Percentiles rank a stretch among this genome's conserved stretches.
phyloP scores from a whole-genome alignment of 2,329 filamentous ascomycete genomes.

The Calonectria pseudoreteaudii region DNA sequence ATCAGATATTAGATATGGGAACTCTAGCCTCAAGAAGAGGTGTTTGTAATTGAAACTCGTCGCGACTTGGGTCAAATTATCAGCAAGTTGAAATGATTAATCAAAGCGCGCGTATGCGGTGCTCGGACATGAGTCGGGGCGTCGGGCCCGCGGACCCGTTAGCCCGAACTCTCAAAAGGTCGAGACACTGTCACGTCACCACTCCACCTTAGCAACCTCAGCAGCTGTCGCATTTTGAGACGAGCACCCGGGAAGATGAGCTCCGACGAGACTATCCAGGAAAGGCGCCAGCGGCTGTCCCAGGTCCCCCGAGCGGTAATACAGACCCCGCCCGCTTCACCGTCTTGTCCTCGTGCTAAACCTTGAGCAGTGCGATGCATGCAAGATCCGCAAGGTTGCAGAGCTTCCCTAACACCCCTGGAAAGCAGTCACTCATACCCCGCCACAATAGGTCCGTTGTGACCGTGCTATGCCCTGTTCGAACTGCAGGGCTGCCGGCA shows the following conservation, averaged over 20 bases:
- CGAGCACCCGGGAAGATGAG: not conserved
- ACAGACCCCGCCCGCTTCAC: not conserved
- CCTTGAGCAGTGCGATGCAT: not conserved
- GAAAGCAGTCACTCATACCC: not conserved
- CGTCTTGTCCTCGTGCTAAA: not conserved
- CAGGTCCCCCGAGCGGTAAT: not conserved
- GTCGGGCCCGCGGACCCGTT: not conserved
- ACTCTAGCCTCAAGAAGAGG: too few species aligned
- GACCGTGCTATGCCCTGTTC: not conserved
- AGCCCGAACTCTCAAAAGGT: not conserved
- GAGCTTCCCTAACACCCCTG: not conserved
- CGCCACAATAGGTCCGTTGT: not conserved
- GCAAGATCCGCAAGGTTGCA: conserved; percentile 6
- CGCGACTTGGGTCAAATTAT: too few species aligned
- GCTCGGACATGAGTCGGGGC: not conserved
- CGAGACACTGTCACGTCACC: not conserved
- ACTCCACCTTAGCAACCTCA: not conserved
- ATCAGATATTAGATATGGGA: too few species aligned
- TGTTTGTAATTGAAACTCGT: too few species aligned
- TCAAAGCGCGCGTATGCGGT: too few species aligned
- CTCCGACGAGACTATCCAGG: conserved; percentile 7
- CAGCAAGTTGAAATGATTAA: too few species aligned
- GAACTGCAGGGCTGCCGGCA: not conserved
- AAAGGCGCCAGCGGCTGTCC: not conserved
- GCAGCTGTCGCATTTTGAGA: not conserved